phyloP scores from a whole-genome alignment of 1,284 basidiomycete genomes.

The Melanopsichium pennsylvanicum region DNA sequence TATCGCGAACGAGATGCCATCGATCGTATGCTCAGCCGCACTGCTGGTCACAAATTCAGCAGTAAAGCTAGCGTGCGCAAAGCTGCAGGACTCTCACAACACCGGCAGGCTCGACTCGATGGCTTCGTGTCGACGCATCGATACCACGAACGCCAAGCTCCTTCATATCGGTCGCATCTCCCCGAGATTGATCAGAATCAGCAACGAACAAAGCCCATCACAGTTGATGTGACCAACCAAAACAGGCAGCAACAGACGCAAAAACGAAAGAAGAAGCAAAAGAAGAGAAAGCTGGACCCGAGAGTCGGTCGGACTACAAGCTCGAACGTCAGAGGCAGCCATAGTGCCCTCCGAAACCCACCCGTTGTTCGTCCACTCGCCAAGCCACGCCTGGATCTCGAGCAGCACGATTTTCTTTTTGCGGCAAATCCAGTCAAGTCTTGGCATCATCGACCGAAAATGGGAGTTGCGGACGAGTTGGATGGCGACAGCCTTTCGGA shows the following conservation, averaged over 20 bases:
- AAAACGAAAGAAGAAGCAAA: conserved; percentile 17
- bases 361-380: conserved; percentile 29
- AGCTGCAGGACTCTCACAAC: not conserved
- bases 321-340: not conserved
- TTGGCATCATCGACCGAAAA: not conserved
- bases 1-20: conserved; percentile 47
- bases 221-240: not conserved
- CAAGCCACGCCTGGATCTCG: conserved; percentile 34
- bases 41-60: conserved; percentile 21
- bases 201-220: not conserved
- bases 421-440: conserved; percentile 14
- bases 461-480: not conserved
- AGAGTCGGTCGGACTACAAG: conserved; percentile 19
- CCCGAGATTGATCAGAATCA: conserved; percentile 27
- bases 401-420: conserved; percentile 44
- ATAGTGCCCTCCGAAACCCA: conserved; percentile 24
- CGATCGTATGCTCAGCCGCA: conserved; percentile 58
- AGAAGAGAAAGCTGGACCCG: conserved; percentile 28
- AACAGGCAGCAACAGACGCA: conserved; percentile 3
- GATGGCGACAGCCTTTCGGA: conserved; percentile 2
- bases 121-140: conserved; percentile 20
- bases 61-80: not conserved
- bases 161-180: conserved; percentile 13
- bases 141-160: not conserved
- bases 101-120: conserved; percentile 28